A percentile compares a stretch with the other conserved stretches of the same genome.
phyloP scores from a whole-genome alignment of 2,329 filamentous ascomycete species.

The Penicillium sp. region DNA sequence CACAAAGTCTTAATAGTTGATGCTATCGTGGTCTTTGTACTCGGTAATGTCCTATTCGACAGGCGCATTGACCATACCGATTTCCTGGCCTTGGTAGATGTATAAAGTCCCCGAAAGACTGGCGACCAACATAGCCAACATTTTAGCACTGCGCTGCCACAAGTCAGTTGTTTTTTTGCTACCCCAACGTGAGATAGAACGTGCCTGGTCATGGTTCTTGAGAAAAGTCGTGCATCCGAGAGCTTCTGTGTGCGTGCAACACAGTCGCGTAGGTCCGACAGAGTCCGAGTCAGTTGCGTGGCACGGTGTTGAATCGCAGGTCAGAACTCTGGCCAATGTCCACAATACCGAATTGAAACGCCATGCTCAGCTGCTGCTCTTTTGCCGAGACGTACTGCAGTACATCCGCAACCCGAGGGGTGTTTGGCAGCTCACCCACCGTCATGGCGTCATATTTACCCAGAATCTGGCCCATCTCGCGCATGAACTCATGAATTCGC shows the following conservation, averaged over 20 bases:
- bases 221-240: conserved; percentile 53
- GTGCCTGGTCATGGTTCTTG: conserved; percentile 61
- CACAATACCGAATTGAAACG: conserved; percentile 55
- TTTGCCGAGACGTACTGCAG: conserved; percentile 56
- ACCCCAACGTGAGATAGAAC: conserved; percentile 53
- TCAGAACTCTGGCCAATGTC: conserved; percentile 52
- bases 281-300: conserved; percentile 37
- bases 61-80: conserved; percentile 57
- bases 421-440: conserved; percentile 64
- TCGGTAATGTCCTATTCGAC: conserved; percentile 47
- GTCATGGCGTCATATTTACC: conserved; percentile 64
- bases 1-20: conserved; percentile 47
- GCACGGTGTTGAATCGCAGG: conserved; percentile 45
- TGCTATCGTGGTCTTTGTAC: conserved; percentile 41
- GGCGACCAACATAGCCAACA: conserved; percentile 50
- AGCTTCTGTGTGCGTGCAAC: conserved; percentile 51
- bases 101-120: conserved; percentile 53
- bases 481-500: conserved; percentile 62
- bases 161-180: conserved; percentile 48
- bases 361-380: conserved; percentile 62
- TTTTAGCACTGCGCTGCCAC: conserved; percentile 48
- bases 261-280: conserved; percentile 49
- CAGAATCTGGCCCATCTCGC: conserved; percentile 60
- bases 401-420: conserved; percentile 55
- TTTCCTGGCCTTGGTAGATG: conserved; percentile 59